These are phyloP conservation scores for Staphylotrichum longicolle DNA, from an alignment of 495 filamentous ascomycete genomes.

Conservation along the genomic window DNA sequence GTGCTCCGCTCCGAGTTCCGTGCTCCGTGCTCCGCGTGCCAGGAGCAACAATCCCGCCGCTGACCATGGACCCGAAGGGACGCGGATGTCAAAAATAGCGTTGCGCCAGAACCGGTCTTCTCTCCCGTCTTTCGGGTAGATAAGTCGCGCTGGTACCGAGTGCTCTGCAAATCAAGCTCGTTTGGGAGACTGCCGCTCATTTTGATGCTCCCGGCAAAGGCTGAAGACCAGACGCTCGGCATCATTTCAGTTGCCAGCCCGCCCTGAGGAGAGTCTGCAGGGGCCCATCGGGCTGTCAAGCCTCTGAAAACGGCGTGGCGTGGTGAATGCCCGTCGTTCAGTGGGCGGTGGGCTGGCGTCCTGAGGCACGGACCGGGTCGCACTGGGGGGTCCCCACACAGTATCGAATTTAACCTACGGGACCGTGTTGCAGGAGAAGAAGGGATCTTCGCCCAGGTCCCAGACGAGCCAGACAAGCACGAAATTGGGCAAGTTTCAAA, in stretches of 20 bases:
- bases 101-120: background rate
- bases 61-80: conserved; percentile 15
- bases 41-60: conserved; percentile 18
- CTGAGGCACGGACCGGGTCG: background rate
- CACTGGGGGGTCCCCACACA: background rate
- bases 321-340: background rate
- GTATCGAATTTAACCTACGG: conserved; percentile 7
- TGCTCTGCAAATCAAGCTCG: background rate
- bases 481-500: background rate
- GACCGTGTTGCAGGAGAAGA: conserved; percentile 6
- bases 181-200: background rate
- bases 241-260: background rate
- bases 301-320: background rate
- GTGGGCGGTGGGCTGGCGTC: background rate
- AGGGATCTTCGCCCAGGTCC: conserved; percentile 3
- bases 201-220: background rate
- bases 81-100: conserved; percentile 15
- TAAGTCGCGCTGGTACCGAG: background rate
- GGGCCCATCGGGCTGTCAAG: background rate
- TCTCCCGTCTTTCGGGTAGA: background rate
- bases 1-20: conserved; percentile 1
- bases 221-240: background rate
- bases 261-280: background rate
- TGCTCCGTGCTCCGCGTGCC: background rate
- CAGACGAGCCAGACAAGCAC: background rate